These are phyloP conservation scores for Hermanozyma aechmeae DNA, from an alignment of 805 yeast species.

Conservation along the genomic window DNA sequence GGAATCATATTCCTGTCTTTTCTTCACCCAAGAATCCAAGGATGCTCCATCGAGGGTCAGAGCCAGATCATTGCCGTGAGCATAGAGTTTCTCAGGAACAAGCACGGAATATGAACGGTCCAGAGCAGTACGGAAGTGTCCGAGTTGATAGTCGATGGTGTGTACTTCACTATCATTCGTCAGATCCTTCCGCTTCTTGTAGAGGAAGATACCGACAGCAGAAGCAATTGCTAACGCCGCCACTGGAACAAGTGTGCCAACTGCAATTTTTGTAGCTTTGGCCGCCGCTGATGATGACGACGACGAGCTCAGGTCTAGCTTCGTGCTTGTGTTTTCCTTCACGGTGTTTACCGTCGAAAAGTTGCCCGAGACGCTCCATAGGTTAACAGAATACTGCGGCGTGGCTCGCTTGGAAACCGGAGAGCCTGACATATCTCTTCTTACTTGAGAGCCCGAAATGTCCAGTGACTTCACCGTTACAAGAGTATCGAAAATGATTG, in stretches of 20 bases:
- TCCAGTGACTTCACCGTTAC: constrained; percentile 26
- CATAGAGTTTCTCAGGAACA: constrained; percentile 5
- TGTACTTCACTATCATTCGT: constrained; percentile 4
- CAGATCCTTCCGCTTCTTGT: constrained; percentile 3
- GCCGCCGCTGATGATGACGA: neutral
- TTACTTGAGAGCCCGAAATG: constrained; percentile 3
- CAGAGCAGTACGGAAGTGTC: constrained; percentile 10
- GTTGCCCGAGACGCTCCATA: constrained; percentile 29
- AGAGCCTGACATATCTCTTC: constrained; percentile 11
- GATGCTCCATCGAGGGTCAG: constrained; percentile 38
- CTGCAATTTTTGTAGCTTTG: constrained; percentile 17
- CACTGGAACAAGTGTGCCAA: constrained; percentile 31
- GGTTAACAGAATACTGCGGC: constrained; percentile 29
- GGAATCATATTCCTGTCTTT: constrained; percentile 37
- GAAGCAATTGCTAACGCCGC: constrained; percentile 10
- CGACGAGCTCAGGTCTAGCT: constrained; percentile 8
- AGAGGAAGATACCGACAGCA: constrained; percentile 2
- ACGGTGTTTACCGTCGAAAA: constrained; percentile 22
- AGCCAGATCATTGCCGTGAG: constrained; percentile 16
- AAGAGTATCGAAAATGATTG: constrained; percentile 41
- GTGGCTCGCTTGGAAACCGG: no score
- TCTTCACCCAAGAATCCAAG: constrained; percentile 44
- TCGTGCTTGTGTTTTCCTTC: constrained; percentile 12
- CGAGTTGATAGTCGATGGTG: constrained; percentile 8
- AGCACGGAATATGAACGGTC: constrained; percentile 6